Evolutionary conservation across 768 basidiomycete species (phyloP).

Genomic region (Lentinula boryana): DNA sequence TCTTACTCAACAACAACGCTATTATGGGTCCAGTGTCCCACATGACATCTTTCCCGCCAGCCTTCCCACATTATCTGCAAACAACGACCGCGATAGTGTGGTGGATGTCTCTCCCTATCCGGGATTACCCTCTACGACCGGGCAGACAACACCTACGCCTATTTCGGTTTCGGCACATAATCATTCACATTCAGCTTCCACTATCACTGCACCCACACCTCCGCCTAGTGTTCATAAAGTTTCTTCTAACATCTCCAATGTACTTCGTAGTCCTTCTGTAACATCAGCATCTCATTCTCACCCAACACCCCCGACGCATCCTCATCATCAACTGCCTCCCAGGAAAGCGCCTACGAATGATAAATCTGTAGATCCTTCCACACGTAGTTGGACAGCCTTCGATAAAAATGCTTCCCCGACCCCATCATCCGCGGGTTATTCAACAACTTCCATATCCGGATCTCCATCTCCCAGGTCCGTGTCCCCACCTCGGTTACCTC

Average conservation of each 20-base stretch:
- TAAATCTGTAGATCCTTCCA: not conserved
- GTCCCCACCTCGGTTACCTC: slow-evolving; percentile 23
- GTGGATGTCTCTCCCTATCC: slow-evolving; percentile 8
- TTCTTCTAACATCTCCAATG: slow-evolving; percentile 9
- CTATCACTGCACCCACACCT: slow-evolving; percentile 39
- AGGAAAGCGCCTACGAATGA: not conserved
- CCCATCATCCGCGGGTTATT: slow-evolving; percentile 52
- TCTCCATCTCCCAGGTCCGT: slow-evolving; percentile 40
- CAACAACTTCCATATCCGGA: slow-evolving; percentile 39
- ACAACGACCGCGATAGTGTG: slow-evolving; percentile 19
- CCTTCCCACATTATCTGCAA: slow-evolving; percentile 32
- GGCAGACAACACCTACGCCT: slow-evolving; percentile 39
- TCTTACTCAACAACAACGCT: slow-evolving; percentile 18
- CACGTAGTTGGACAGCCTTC: slow-evolving; percentile 25
- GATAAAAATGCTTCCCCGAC: slow-evolving; percentile 46
- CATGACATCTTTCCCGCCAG: slow-evolving; percentile 37
- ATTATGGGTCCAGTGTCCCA: slow-evolving; percentile 24
- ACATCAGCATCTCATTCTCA: slow-evolving; percentile 13
- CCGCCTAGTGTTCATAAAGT: slow-evolving; percentile 16
- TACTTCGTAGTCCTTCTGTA: slow-evolving; percentile 14
- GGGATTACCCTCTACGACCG: slow-evolving; percentile 20
- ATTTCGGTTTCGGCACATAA: slow-evolving; percentile 25
- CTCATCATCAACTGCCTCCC: not conserved
- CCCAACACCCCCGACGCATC: not conserved
- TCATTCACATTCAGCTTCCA: slow-evolving; percentile 45